A percentile compares a stretch with the other conserved stretches of the same genome.
Conservation (phyloP, 768 basidiomycete species). For the Trametes meyenii region DNA sequence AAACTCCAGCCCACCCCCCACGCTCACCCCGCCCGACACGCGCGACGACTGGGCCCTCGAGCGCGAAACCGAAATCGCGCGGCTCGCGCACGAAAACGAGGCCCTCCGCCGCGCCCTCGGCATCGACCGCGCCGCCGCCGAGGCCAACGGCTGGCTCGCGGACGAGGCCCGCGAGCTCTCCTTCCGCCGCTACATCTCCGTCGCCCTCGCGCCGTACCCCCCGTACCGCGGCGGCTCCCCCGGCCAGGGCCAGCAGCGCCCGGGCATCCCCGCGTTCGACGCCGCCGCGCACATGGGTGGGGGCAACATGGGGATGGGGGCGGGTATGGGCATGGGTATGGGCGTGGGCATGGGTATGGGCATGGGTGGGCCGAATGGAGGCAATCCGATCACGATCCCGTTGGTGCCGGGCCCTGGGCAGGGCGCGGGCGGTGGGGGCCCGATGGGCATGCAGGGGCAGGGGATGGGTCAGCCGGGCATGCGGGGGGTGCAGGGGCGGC, state of each 20-base stretch:
- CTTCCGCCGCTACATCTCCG: conserved; percentile 22
- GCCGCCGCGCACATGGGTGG: conserved; percentile 17
- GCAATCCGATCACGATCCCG: conserved; percentile 3
- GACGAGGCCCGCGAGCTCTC: conserved; percentile 47
- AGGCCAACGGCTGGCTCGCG: conserved; percentile 51
- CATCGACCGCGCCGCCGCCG: conserved; percentile 64
- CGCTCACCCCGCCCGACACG: conserved; percentile 42
- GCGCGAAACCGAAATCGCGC: conserved; percentile 83
- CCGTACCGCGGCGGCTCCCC: conserved; percentile 16
- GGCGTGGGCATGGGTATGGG: conserved; percentile 27
- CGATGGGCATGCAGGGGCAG: conserved; percentile 14
- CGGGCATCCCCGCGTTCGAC: conserved; percentile 8
- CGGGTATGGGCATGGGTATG: conserved; percentile 11
- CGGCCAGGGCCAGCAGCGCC: neutral
- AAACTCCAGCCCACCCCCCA: conserved; percentile 36
- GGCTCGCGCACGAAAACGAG: conserved; percentile 84
- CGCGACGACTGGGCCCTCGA: conserved; percentile 84
- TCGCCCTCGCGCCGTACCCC: conserved; percentile 14
- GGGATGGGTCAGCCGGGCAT: conserved; percentile 32
- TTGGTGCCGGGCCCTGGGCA: conserved; percentile 5
- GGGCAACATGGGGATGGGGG: neutral
- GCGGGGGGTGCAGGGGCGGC: conserved; percentile 50
- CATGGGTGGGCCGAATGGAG: conserved; percentile 31
- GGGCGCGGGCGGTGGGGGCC: conserved; percentile 16
- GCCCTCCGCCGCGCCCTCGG: conserved; percentile 73